phyloP scores from a whole-genome alignment of 2,329 filamentous ascomycete species.

The Cladosporium colombiae region DNA sequence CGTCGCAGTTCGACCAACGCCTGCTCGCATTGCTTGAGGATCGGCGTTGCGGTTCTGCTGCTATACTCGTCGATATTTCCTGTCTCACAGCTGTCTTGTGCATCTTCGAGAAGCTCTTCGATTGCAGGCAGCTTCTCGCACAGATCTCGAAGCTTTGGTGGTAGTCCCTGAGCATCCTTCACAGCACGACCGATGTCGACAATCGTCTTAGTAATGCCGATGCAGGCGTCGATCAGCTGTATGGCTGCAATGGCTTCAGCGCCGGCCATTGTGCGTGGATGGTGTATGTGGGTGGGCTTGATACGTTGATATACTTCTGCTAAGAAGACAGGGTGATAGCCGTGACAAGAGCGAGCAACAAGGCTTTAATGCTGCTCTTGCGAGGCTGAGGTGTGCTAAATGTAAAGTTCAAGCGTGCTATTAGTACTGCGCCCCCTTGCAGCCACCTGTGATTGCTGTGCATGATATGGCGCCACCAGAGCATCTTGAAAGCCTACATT shows the following conservation, averaged over 20 bases:
- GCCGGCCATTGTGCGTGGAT: no score
- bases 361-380: no score
- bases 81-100: background rate
- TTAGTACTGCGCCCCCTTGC: no score
- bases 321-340: no score
- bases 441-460: no score
- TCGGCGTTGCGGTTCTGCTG: conserved; percentile 8
- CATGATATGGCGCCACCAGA: no score
- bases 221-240: conserved; percentile 23
- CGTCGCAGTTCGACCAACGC: conserved; percentile 13
- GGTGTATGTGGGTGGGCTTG: no score
- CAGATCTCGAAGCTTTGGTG: conserved; percentile 24
- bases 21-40: conserved; percentile 19
- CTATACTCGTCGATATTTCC: conserved; percentile 12
- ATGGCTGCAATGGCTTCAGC: conserved; percentile 8
- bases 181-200: conserved; percentile 25
- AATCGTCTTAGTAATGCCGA: conserved; percentile 26
- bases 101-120: conserved; percentile 22
- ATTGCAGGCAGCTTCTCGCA: conserved; percentile 25
- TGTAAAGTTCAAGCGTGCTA: no score
- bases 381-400: no score
- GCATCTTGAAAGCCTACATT: no score
- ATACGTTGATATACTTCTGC: no score
- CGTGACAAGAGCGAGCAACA: no score
- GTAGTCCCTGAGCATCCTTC: conserved; percentile 25